Base-by-base conservation (phyloP, 2,329 filamentous ascomycete species). In the Alternaria arbusti region DNA sequence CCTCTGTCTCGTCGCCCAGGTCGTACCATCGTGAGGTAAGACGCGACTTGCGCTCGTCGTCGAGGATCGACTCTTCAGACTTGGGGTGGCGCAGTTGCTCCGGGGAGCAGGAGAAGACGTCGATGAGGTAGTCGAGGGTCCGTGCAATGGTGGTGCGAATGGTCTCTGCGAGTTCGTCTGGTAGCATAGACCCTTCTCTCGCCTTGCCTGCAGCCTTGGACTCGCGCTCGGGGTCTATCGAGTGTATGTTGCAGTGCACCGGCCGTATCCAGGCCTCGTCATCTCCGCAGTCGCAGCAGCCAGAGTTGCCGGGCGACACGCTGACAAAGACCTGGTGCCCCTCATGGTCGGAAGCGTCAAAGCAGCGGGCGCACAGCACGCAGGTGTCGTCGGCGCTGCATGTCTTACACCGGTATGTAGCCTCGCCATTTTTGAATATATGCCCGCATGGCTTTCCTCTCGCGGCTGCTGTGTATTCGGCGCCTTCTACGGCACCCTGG, bases 261-360 rank as follows among this genome's bases (percentile, higher is more conserved):
- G 94, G 94, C 51, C 89, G 85, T 77, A 89, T 89, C 95, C 96
- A 99, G 11, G 96, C 96, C 80, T 99, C 96, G 20, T 91, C 89
- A 77, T 99, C 96, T 63, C 96, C 96, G 77, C 96, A 99, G 81
- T 99, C 96, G 80, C 96, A 99, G 82, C 96, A 98, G 47, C 95
- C 95, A 75, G 91, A 96, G 77, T 97, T 97, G 7, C 95, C 95
- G 3, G 91, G 89, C 1, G 94, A 97, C 50, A 97, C 89, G 61
- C 87, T 91, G 62, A 99, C 93, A 74, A 92, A 91, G 59, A 98
- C 94, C 83, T 93, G 92, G 80, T 99, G 96, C 12, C 91, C 94
- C 11, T 93, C 91, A 80, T 99, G 96, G 76, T 99, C 95, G 43
- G 95, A 98, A 25, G 94, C 89, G 76, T 98, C 93, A 78, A 97